A percentile compares a stretch with the other conserved stretches of the same genome.
Evolutionary conservation across 371 early-diverging fungal genomes (phyloP).

Genomic region (Zychaea mexicana): DNA sequence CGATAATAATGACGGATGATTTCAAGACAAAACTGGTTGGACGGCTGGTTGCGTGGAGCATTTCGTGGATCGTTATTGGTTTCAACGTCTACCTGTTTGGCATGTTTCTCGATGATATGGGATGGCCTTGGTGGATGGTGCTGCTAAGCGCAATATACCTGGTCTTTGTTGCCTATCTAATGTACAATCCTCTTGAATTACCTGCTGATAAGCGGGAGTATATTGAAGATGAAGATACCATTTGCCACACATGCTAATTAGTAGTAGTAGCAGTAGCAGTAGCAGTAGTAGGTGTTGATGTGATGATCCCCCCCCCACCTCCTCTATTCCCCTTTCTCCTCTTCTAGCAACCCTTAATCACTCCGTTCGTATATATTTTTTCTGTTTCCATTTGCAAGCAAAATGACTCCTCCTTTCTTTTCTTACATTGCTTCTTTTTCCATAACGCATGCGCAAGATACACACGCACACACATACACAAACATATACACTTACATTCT

Average conservation of each 20-base stretch:
- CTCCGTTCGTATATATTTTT: too few species aligned
- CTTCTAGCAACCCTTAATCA: too few species aligned
- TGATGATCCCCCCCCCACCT: background rate
- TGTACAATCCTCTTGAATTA: conserved; percentile 16
- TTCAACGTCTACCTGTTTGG: conserved; percentile 58
- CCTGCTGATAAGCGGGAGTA: background rate
- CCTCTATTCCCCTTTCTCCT: background rate
- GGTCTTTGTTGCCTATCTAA: conserved; percentile 18
- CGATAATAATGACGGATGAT: conserved; percentile 43
- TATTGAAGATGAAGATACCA: background rate
- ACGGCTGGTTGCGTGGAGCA: conserved; percentile 25
- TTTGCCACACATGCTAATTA: background rate
- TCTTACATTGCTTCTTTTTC: too few species aligned
- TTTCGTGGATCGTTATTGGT: conserved; percentile 54
- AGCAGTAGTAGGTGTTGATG: too few species aligned
- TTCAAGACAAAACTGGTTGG: conserved; percentile 22
- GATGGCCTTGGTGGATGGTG: conserved; percentile 13
- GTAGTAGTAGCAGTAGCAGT: too few species aligned
- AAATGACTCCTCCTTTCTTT: too few species aligned
- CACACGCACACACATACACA: too few species aligned
- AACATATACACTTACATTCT: too few species aligned
- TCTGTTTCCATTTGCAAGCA: too few species aligned
- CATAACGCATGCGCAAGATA: too few species aligned
- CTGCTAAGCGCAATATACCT: conserved; percentile 13
- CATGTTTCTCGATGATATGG: conserved; percentile 16